Conservation (phyloP, 2,329 filamentous ascomycete species). For the Epichloe hybrida region DNA sequence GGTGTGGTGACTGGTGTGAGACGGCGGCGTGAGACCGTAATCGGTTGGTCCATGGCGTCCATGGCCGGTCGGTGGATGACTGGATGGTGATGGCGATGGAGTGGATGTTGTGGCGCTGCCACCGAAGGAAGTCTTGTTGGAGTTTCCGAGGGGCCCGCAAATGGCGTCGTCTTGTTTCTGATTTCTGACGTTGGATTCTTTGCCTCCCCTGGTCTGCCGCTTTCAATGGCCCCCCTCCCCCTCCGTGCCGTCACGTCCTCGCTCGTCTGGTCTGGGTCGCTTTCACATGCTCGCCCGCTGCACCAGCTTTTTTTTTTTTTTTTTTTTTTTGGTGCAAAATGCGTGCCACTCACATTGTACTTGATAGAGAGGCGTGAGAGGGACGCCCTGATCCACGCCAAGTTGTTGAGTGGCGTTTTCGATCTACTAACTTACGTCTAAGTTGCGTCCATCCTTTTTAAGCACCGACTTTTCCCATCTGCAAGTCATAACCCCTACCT, state of each 20-base stretch:
- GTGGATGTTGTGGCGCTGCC: too few species aligned
- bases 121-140: too few species aligned
- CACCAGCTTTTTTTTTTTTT: neutral
- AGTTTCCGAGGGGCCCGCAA: too few species aligned
- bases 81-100: neutral
- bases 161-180: too few species aligned
- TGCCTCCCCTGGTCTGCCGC: too few species aligned
- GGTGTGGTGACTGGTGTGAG: neutral
- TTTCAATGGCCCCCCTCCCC: too few species aligned
- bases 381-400: neutral
- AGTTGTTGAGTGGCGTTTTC: conserved; percentile 3
- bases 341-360: neutral
- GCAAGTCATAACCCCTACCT: neutral
- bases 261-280: neutral
- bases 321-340: too few species aligned
- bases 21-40: neutral
- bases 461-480: conserved; percentile 2
- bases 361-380: neutral
- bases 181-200: too few species aligned
- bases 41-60: neutral
- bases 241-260: neutral
- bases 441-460: conserved; percentile 3
- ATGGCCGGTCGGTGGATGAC: neutral
- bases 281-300: conserved; percentile 4
- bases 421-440: neutral